Percentiles rank a stretch among this genome's conserved stretches.
Evolutionary conservation across 2,329 filamentous ascomycete genomes (phyloP).

Genomic region (Verticillium albo-atrum): DNA sequence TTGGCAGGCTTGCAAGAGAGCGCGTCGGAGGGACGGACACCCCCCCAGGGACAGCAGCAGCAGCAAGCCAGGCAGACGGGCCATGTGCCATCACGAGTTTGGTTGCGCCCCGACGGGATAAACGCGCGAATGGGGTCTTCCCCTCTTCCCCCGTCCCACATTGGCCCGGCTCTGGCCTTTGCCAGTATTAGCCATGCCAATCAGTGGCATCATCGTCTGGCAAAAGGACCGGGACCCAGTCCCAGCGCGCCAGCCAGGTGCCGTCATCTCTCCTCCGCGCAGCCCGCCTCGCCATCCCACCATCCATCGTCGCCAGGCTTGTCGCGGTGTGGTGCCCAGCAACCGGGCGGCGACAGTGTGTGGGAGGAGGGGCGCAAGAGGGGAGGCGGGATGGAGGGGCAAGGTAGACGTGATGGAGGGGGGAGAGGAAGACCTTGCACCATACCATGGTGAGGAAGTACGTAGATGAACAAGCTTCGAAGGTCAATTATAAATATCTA

Average conservation of each 20-base stretch:
- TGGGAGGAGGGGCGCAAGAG: neutral
- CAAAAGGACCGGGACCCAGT: neutral
- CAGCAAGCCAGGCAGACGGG: neutral
- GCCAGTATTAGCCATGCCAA: conserved; percentile 5
- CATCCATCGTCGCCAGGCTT: neutral
- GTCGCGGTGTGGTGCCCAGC: neutral
- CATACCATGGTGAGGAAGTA: neutral
- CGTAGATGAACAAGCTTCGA: neutral
- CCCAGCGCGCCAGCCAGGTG: neutral
- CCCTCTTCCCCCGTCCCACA: neutral
- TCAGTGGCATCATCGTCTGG: conserved; percentile 1
- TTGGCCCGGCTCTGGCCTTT: neutral
- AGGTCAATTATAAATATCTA: conserved; percentile 2
- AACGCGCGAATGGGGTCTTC: conserved; percentile 14
- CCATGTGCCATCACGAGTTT: neutral
- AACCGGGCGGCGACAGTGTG: neutral
- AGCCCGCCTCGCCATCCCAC: neutral
- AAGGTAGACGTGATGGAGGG: too few relatives aligned
- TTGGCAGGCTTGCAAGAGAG: neutral
- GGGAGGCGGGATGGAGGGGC: neutral
- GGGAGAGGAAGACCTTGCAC: neutral
- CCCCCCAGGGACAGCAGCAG: neutral
- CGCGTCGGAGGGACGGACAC: neutral
- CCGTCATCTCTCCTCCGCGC: neutral
- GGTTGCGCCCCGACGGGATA: conserved; percentile 2